Percentiles rank a stretch among this genome's conserved stretches.
Conservation (phyloP, 2,329 filamentous ascomycete genomes). For the Cordyceps javanica region DNA sequence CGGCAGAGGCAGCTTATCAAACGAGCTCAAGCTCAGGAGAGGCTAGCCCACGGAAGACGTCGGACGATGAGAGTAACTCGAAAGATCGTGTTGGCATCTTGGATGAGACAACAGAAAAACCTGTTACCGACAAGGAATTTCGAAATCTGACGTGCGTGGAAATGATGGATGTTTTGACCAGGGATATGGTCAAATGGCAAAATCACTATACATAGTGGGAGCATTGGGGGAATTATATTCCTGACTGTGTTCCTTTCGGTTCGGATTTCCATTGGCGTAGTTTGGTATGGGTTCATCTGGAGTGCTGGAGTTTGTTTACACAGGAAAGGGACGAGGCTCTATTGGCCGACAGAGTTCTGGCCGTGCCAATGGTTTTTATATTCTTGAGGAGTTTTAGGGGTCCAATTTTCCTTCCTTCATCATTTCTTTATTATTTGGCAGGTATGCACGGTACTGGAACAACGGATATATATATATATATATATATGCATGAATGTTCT, state of each 20-base stretch:
- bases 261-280: background rate
- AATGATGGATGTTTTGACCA: constrained; percentile 84
- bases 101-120: background rate
- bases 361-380: background rate
- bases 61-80: constrained; percentile 10
- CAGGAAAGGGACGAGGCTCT: background rate
- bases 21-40: constrained; percentile 33
- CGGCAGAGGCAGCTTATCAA: constrained; percentile 50
- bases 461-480: background rate
- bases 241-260: background rate
- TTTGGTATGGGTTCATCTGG: background rate
- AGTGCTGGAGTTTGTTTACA: background rate
- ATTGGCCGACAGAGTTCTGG: too few species aligned
- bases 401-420: background rate
- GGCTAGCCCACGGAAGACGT: constrained; percentile 32
- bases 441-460: background rate
- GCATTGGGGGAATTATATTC: background rate
- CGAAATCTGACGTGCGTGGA: constrained; percentile 71
- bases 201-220: constrained; percentile 50
- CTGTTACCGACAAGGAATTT: constrained; percentile 47
- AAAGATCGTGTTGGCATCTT: constrained; percentile 13
- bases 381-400: background rate
- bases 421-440: background rate
- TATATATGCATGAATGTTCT: background rate
- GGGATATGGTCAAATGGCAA: constrained; percentile 80